phyloP scores from a whole-genome alignment of 2,329 filamentous ascomycete genomes.

The Huntiella decipiens region DNA sequence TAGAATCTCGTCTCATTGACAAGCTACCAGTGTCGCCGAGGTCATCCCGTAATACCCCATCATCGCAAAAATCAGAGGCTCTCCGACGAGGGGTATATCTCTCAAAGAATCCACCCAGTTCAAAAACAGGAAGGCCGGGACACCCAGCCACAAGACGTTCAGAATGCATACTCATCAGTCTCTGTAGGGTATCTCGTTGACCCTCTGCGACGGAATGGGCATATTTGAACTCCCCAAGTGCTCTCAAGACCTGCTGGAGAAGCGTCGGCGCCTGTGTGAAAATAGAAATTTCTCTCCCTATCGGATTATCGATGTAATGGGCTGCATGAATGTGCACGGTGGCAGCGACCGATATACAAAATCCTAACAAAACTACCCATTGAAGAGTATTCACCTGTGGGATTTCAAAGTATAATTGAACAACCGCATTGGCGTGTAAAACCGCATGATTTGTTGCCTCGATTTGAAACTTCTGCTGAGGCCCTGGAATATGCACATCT shows the following conservation, averaged over 20 bases:
- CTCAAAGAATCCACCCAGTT: conserved; percentile 57
- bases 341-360: conserved; percentile 70
- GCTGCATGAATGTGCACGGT: conserved; percentile 78
- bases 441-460: conserved; percentile 78
- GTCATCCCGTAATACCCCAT: too few species aligned
- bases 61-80: too few species aligned
- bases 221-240: conserved; percentile 53
- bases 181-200: conserved; percentile 60
- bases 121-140: conserved; percentile 24
- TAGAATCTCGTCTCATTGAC: too few species aligned
- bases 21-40: too few species aligned
- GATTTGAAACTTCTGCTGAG: conserved; percentile 85
- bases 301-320: conserved; percentile 45
- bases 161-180: conserved; percentile 58
- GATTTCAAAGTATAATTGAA: conserved; percentile 63
- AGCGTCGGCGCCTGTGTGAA: conserved; percentile 47
- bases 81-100: conserved; percentile 35
- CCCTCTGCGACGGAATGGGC: conserved; percentile 64
- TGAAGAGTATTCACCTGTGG: conserved; percentile 56
- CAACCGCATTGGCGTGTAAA: conserved; percentile 71
- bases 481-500: conserved; percentile 59
- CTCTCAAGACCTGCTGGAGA: conserved; percentile 59
- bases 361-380: conserved; percentile 74
- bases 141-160: conserved; percentile 40
- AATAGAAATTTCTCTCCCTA: conserved; percentile 36